Percentiles rank a stretch among this genome's conserved stretches.
Conservation (phyloP, 306 rosid genomes). For the Trifolium repens region DNA sequence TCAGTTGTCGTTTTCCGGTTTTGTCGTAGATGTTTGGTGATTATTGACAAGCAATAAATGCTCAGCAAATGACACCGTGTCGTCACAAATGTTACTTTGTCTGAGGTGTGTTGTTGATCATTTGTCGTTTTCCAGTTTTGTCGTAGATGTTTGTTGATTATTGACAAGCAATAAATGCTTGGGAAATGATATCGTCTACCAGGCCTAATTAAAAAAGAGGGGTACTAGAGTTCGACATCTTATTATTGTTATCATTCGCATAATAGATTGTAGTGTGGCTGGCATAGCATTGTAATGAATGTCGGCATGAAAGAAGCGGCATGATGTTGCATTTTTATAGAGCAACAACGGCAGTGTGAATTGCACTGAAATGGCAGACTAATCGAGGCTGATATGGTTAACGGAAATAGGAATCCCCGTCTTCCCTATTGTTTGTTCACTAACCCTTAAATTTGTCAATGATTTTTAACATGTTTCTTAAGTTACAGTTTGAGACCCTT, state of each 20-base stretch:
- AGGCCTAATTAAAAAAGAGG: background rate
- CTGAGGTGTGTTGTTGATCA: too few species aligned
- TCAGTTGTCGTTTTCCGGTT: too few species aligned
- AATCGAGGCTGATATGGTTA: constrained; percentile 2
- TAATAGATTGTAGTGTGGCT: background rate
- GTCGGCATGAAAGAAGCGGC: background rate
- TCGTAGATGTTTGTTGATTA: too few species aligned
- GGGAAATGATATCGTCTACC: background rate
- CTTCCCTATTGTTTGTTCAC: background rate
- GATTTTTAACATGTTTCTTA: constrained; percentile 17
- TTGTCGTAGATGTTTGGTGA: too few species aligned
- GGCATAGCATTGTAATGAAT: background rate
- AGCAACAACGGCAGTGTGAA: background rate
- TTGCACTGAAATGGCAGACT: background rate
- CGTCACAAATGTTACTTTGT: too few species aligned
- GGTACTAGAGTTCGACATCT: background rate
- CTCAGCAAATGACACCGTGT: background rate
- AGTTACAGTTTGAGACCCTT: background rate
- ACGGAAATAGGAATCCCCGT: background rate
- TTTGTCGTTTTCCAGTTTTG: too few species aligned
- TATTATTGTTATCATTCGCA: background rate
- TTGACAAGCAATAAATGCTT: background rate
- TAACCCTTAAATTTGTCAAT: background rate
- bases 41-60: background rate
- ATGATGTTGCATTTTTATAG: background rate